Evolutionary conservation across 208 protist species (phyloP).

Genomic region (Balamuthia mandrillaris): DNA sequence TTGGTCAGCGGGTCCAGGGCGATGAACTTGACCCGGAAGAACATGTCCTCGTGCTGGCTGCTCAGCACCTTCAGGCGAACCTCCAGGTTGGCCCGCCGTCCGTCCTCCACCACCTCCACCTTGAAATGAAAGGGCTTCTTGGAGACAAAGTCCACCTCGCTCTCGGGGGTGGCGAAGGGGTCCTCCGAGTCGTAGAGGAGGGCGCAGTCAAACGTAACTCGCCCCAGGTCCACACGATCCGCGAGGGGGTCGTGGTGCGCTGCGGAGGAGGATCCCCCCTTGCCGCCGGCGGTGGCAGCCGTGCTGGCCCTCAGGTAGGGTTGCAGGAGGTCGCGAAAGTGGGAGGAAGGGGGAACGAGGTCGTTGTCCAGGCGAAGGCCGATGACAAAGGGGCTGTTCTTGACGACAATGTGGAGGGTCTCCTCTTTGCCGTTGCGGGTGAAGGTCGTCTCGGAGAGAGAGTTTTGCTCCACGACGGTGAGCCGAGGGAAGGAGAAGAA

Average conservation of each 20-base stretch:
- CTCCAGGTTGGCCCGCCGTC: conserved; percentile 1
- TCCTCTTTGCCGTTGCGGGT: neutral
- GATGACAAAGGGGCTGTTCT: conserved; percentile 34
- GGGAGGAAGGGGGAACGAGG: too few relatives aligned
- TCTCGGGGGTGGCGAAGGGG: neutral
- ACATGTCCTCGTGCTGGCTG: conserved; percentile 25
- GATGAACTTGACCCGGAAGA: conserved; percentile 30
- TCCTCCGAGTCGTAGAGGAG: conserved; percentile 32
- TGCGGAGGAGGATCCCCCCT: too few relatives aligned
- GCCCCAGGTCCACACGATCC: conserved; percentile 27
- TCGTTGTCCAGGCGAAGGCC: neutral
- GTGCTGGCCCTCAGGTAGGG: too few relatives aligned
- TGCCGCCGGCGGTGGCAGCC: too few relatives aligned
- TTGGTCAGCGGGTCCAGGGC: conserved; percentile 32
- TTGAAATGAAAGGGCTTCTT: conserved; percentile 41
- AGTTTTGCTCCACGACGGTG: neutral
- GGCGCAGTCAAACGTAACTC: conserved; percentile 22
- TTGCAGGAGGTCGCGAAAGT: too few relatives aligned
- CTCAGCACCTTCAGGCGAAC: conserved; percentile 21
- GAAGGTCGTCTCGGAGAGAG: neutral
- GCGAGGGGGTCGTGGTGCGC: too few relatives aligned
- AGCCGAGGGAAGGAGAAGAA: too few relatives aligned
- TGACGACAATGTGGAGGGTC: conserved; percentile 20
- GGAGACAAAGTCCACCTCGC: conserved; percentile 25
- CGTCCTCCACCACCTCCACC: conserved; percentile 1